Base-by-base conservation (phyloP, 345 rosid genomes). In the Arabidopsis arenosa region DNA sequence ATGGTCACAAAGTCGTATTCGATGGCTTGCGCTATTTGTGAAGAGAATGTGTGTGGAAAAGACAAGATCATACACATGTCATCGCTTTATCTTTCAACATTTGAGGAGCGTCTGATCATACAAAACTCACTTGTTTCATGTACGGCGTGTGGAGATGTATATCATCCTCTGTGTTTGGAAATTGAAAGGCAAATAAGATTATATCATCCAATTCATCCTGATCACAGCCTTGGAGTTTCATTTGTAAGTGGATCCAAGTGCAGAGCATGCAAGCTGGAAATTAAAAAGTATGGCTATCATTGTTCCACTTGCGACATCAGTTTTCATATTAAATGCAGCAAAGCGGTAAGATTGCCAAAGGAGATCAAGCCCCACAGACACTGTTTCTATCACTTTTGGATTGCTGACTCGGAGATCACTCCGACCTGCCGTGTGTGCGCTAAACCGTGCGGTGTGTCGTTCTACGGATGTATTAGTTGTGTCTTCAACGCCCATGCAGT, bases 211-310 rank as follows among this genome's bases (percentile, higher is more conserved):
- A 4, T 51, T 18, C 55, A 51, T 10, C 13, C 30, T 51, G 28
- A 9, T 52, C 56, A 52, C 56, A 0, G 0, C 0, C 14, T 52
- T 4, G 0, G 1, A 9, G 1, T 21, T 21, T 52, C 14, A 21
- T 5, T 52, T 9, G 6, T 9, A 15, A 9, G 51, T 68, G 72
- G 72, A 39, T 68, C 21, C 51, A 68, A 53, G 2, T 68, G 72
- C 51, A n/a, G 1, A 14, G 10, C 23, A 0, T 67, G 61, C 37
- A 37, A 67, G 9, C 26, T 8, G 28, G 2, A 39, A 1, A 53
- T 39, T 26, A 9, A 35, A 9, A 68, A 68, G 51, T 23, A n/a
- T n/a, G 51, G 23, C 32, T 12, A 53, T 4, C 17, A 1, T 53
- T 68, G 62, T 39, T 5, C 5, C 28, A 3, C 0, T 39, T 68